Conservation (phyloP, 2,329 filamentous ascomycete genomes). For the Aspergillus sp. region DNA sequence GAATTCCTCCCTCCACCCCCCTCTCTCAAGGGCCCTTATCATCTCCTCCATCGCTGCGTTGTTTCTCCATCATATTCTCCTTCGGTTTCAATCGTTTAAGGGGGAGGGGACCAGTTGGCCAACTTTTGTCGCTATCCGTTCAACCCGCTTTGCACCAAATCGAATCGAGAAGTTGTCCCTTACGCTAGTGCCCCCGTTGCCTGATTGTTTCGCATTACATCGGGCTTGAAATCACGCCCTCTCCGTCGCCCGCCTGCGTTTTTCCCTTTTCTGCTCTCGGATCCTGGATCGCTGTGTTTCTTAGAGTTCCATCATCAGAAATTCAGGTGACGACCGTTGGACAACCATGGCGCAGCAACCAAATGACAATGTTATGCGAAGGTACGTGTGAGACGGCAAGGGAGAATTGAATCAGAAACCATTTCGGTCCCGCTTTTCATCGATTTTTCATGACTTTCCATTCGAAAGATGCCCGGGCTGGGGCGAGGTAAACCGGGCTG, state of each 20-base stretch:
- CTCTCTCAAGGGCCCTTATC: slow-evolving; percentile 1
- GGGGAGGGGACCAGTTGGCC: slow-evolving; percentile 8
- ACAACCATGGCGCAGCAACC: slow-evolving; percentile 34
- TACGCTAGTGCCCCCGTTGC: not conserved
- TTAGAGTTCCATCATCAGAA: not conserved
- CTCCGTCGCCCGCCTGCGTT: not conserved
- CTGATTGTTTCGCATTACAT: not conserved
- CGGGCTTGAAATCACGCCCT: not conserved
- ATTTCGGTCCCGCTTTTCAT: not conserved
- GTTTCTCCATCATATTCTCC: slow-evolving; percentile 3
- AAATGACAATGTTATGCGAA: slow-evolving; percentile 43
- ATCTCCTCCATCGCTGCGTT: slow-evolving; percentile 11
- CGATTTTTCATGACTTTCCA: not conserved
- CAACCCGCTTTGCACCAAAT: not conserved
- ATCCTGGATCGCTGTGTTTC: not conserved
- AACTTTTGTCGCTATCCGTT: not conserved
- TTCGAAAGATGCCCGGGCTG: too few relatives aligned
- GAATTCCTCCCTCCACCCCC: slow-evolving; percentile 9
- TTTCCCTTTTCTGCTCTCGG: not conserved
- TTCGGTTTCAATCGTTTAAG: slow-evolving; percentile 7
- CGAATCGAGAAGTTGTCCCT: not conserved
- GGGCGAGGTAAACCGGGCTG: not conserved
- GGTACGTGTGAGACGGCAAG: slow-evolving; percentile 43
- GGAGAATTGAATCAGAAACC: not conserved
- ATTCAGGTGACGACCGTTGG: slow-evolving; percentile 1